Percentiles rank a stretch among this genome's conserved stretches.
Conservation (phyloP, 2,329 filamentous ascomycete species). For the Cladophialophora psammophila region DNA sequence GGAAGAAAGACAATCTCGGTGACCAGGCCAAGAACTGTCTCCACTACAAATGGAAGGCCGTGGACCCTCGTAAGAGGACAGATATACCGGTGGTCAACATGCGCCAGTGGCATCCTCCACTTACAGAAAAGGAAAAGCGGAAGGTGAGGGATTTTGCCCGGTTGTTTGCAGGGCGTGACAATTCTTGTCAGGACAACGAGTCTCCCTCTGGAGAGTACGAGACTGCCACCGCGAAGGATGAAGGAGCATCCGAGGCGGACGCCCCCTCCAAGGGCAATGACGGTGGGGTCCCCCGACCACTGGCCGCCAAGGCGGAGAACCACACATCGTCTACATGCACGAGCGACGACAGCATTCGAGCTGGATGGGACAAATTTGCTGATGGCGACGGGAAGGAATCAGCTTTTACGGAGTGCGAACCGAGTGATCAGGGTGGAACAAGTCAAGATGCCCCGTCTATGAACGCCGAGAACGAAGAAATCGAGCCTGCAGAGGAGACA, state of each 20-base stretch:
- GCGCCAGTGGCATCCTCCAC: constrained; percentile 10
- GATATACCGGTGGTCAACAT: constrained; percentile 14
- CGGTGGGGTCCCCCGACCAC: too few relatives aligned
- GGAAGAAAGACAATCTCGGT: background rate
- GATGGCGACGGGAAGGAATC: too few relatives aligned
- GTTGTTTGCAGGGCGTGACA: background rate
- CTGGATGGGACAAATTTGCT: too few relatives aligned
- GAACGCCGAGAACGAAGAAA: background rate
- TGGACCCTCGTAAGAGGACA: background rate
- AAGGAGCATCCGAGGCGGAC: background rate
- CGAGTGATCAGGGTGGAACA: background rate
- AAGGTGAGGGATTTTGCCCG: constrained; percentile 6
- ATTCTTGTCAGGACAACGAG: background rate
- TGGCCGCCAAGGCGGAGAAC: too few relatives aligned
- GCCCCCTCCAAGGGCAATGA: background rate
- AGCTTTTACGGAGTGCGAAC: background rate
- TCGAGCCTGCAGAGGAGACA: background rate
- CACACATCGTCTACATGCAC: too few relatives aligned
- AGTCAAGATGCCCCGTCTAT: background rate
- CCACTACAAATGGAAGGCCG: background rate
- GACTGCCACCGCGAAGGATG: background rate
- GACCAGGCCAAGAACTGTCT: background rate
- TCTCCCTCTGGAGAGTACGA: background rate
- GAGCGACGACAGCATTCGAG: too few relatives aligned
- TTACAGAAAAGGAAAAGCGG: constrained; percentile 2